Evolutionary conservation across 2,329 filamentous ascomycete genomes (phyloP).

Genomic region (Blastomyces gilchristii): DNA sequence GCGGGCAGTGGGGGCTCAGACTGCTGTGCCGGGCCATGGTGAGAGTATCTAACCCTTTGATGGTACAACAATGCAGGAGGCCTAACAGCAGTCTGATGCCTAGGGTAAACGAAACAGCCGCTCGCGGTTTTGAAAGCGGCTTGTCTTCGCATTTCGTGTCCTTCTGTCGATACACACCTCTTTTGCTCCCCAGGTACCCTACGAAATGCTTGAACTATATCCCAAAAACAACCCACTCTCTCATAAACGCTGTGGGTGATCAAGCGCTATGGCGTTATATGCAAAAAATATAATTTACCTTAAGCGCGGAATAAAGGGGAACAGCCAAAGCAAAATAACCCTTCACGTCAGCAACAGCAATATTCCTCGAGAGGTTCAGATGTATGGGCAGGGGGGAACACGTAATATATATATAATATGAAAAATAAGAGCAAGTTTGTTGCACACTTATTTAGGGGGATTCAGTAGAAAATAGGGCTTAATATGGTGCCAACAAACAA

Average conservation of each 20-base stretch:
- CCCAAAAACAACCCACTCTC: background rate
- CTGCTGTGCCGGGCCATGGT: constrained; percentile 8
- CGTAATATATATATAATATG: background rate
- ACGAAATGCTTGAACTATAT: background rate
- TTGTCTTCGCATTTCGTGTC: constrained; percentile 1
- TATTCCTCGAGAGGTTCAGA: background rate
- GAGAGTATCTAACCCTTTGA: constrained; percentile 7
- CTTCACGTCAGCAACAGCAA: no score
- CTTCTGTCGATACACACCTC: background rate
- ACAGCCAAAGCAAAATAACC: no score
- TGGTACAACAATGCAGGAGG: background rate
- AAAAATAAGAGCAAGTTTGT: background rate
- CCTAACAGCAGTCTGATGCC: background rate
- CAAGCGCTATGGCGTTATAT: background rate
- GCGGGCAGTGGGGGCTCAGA: constrained; percentile 4
- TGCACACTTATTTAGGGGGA: background rate
- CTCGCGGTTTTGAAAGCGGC: background rate
- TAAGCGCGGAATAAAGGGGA: no score
- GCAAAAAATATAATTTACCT: background rate
- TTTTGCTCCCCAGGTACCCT: background rate
- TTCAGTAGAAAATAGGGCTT: background rate
- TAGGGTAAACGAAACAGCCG: background rate
- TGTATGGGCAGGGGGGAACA: background rate
- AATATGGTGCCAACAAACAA: background rate
- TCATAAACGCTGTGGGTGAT: background rate